Evolutionary conservation across 306 rosid species (phyloP), one percentile per base, ranked within the genome.

Genomic region (Rosa persica): DNA sequence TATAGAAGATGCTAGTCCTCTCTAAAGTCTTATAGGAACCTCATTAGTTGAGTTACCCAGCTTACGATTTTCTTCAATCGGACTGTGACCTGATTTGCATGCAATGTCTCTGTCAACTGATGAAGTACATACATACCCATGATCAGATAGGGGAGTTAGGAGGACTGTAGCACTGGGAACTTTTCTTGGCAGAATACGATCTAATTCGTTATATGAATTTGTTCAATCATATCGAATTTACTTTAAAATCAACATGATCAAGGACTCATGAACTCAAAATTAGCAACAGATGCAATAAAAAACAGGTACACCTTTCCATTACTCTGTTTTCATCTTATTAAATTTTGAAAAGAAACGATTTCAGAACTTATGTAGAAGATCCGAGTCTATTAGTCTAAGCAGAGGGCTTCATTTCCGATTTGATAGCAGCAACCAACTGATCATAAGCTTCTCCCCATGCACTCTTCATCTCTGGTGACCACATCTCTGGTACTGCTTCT

Each of bases 391-490:
- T 8, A 40, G 47, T 38, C 42, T 13, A 79, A 13, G 68, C 19
- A 49, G 82, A 69, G 62, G 81, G 72, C 48, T 92, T 92, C 98
- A 86, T 91, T 80, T 95, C 93, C 16, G 89, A 30, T 84, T 92
- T 95, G 80, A 89, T 91, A 77, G 98, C 96, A 42, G 86, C 78
- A 20, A 86, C 95, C 81, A 91, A 79, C 58, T 89, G 92, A 75
- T 91, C 96, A 81, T 88, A 93, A 80, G 97, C 98, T 80, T 84
- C 89, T 77, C 84, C 92, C 97, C 98, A 93, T 58, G 98, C 98
- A 66, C 80, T 78, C 85, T 87, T 93, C 97, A 89, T 88, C 47
- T 78, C 90, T 2, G 84, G 83, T 17, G 90, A 89, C 98, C 98
- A 93, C 83, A 87, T 89, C 62, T 93, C 93, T 39, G 92, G 89